A percentile compares a stretch with the other conserved stretches of the same genome.
These are phyloP conservation scores for Vigna angularis DNA, from an alignment of 306 rosid species.

Conservation along the genomic window DNA sequence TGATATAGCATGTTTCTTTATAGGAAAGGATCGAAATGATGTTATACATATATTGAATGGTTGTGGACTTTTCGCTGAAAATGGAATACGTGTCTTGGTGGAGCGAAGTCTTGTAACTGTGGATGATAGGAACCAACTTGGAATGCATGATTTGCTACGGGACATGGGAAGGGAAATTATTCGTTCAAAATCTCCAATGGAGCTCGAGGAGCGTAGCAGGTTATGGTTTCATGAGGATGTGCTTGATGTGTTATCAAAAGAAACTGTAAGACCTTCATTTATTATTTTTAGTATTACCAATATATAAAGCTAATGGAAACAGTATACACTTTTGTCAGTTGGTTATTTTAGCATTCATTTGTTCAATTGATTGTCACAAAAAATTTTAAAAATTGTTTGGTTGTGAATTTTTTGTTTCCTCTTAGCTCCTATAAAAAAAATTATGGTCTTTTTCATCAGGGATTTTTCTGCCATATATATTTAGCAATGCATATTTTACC, in stretches of 20 bases:
- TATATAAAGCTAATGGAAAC: background rate
- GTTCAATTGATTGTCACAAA: background rate
- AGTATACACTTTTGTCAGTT: background rate
- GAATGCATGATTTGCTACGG: slow-evolving; percentile 41
- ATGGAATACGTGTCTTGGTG: too few relatives aligned
- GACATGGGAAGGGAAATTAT: slow-evolving; percentile 44
- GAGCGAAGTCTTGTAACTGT: background rate
- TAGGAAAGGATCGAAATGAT: too few relatives aligned
- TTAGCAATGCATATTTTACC: background rate
- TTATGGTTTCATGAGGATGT: slow-evolving; percentile 33
- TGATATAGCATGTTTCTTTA: too few relatives aligned
- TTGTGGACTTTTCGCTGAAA: too few relatives aligned
- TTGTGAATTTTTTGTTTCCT: background rate
- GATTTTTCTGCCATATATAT: background rate
- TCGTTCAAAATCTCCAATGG: background rate
- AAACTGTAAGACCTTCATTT: background rate
- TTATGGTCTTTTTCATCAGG: background rate
- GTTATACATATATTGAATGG: too few relatives aligned
- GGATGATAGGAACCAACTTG: background rate
- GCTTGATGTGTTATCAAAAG: background rate
- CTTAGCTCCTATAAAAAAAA: background rate
- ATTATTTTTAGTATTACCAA: background rate
- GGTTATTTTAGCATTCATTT: background rate
- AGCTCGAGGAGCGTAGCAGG: slow-evolving; percentile 25
- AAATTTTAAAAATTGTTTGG: background rate